A percentile compares a stretch with the other conserved stretches of the same genome.
phyloP scores from a whole-genome alignment of 2,329 filamentous ascomycete species.

The Lachnellula occidentalis region DNA sequence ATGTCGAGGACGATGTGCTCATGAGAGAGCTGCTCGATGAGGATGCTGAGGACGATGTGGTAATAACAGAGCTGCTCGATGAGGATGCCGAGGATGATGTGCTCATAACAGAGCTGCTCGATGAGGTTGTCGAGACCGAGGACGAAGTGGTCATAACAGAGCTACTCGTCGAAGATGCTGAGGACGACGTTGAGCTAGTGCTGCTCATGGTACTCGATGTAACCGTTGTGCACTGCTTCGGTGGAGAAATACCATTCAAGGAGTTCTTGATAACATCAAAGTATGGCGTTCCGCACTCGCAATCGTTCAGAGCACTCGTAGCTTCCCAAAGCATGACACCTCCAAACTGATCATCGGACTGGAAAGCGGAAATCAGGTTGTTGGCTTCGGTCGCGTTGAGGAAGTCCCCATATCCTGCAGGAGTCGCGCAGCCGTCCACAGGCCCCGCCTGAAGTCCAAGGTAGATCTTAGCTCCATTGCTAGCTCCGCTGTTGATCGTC shows the following conservation, averaged over 20 bases:
- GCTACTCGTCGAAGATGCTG: background rate
- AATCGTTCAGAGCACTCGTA: constrained; percentile 19
- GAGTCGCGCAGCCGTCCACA: background rate
- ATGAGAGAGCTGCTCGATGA: background rate
- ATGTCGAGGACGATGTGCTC: background rate
- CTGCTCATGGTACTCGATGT: constrained; percentile 6
- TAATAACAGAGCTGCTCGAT: background rate
- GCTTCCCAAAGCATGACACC: constrained; percentile 33
- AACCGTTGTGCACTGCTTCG: background rate
- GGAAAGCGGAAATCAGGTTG: constrained; percentile 20
- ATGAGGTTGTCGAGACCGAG: background rate
- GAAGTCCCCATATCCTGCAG: constrained; percentile 16
- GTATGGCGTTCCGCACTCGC: constrained; percentile 11
- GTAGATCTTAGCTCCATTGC: constrained; percentile 26
- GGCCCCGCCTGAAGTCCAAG: constrained; percentile 26
- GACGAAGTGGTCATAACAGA: background rate
- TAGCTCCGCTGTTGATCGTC: constrained; percentile 15
- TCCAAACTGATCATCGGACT: constrained; percentile 23
- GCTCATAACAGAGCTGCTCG: background rate
- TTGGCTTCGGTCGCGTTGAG: constrained; percentile 21
- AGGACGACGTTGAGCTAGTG: constrained; percentile 9
- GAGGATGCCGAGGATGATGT: constrained; percentile 1
- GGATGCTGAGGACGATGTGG: background rate
- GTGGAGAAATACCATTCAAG: constrained; percentile 11
- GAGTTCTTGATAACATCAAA: constrained; percentile 17